Evolutionary conservation across 352 stramenopile genomes (phyloP), one percentile per base, ranked within the genome.

Genomic region (Phytophthora vignae): DNA sequence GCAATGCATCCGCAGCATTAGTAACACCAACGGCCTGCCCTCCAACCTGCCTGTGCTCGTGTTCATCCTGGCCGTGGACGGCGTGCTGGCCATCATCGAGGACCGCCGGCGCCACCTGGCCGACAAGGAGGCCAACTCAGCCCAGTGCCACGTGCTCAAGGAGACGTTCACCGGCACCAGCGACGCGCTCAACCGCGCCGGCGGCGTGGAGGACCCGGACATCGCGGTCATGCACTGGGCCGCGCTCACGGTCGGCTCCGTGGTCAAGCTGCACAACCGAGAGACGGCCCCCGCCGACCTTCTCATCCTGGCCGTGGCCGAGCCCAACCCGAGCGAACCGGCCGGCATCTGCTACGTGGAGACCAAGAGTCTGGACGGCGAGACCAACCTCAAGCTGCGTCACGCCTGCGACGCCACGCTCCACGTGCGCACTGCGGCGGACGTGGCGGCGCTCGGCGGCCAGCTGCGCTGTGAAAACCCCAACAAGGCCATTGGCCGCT

Each of bases 371-470:
- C 72, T 98, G 8, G 92, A 98, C 60, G 92, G 92, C 12, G 92
- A 98, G 53, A 98, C 92, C 9, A 98, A 98, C 61, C 74, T 98
- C 40, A 98, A 98, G 73, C 69, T 96, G 36, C 87, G 92, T 21
- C 80, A 95, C 22, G 86, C 86, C 0, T 85, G 82, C 19, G 77
- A 95, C 27, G 69, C 72, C 40, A 93, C 87, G 33, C 74, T 91
- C 31, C 71, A 82, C 31, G 74, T 78, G 50, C 73, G 78, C 7
- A 83, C 71, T 1, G 46, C 73, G 10, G 71, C 70, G 10, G 71
- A 83, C 62, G 73, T 91, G 17, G 49, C 74, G 2, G 70, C 72
- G 2, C 68, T 96, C 4, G 63, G 56, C 7, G 88, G 86, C 27
- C 82, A 79, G 31, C 42, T 97, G 48, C 78, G 83, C 1, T 93